Evolutionary conservation across 2,329 filamentous ascomycete species (phyloP), one percentile per base, ranked within the genome.

Genomic region (Neoascochyta sp.): DNA sequence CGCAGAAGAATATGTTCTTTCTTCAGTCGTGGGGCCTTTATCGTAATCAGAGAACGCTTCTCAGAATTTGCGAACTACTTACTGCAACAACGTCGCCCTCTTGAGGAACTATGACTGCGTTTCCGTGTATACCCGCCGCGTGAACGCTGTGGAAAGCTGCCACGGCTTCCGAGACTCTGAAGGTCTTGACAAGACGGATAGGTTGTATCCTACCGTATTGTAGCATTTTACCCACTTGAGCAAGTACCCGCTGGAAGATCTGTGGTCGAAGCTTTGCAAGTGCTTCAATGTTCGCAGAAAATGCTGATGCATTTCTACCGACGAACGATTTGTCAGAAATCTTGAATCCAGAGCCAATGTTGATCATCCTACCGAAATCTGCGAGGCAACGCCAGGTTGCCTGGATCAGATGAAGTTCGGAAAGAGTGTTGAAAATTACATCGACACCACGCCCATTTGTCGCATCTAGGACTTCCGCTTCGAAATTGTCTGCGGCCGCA

Each of bases 311-410:
- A 21, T 46, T 49, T 10, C 36, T 43, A 9, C 27, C 24, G 21
- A 43, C 36, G 7, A 34, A 6, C 12, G 45, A 13, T 15, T 17
- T 10, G 4, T 20, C 8, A 9, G 11, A 6, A 7, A 4, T 22
- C 5, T 3, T 5, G 7, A 9, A 29, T 13, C 19, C 27, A 10
- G 27, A 16, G 9, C 24, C 29, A 13, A 34, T 16, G 11, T 36
- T 32, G 10, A 52, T 28, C 12, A 52, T 39, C 6, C 43, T 34
- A 10, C 54, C 55, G 19, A 51, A 55, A 7, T 42, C 22, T 1
- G 70, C 67, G 3, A 75, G 50, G 24, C 67, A 71, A 7, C 57
- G 37, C 67, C 65, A 74, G 0, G 64, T 67, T 0, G 63, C 58
- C 3, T 38, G 39, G 9, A 58, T 31, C 4, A 40, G 13, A 13